phyloP scores from a whole-genome alignment of 345 rosid species.

The Citrus cavaleriei region DNA sequence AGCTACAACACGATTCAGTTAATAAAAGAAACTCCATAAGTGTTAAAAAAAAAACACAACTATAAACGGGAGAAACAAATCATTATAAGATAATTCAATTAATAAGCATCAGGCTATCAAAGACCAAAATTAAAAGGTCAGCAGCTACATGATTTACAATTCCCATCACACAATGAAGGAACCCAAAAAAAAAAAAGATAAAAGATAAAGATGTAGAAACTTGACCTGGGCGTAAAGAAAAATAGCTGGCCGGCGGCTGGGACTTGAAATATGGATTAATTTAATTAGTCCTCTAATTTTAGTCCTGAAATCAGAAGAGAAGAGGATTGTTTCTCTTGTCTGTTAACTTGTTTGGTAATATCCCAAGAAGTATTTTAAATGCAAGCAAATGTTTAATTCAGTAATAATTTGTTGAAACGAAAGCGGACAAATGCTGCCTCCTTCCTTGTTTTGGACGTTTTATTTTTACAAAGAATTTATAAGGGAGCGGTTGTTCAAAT shows the following conservation, averaged over 20 bases:
- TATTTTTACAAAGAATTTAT: neutral
- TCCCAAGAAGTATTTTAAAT: constrained; percentile 9
- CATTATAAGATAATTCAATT: neutral
- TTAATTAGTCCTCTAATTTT: neutral
- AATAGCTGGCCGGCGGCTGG: too few relatives aligned
- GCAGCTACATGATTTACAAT: neutral
- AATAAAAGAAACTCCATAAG: too few relatives aligned
- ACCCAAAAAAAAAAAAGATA: neutral
- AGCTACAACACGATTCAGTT: constrained; percentile 1
- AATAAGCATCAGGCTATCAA: neutral
- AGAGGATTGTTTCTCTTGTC: neutral
- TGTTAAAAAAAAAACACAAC: neutral
- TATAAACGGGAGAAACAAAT: neutral
- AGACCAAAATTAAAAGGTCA: neutral
- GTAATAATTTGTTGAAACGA: neutral
- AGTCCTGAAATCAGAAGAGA: neutral
- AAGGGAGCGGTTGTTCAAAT: neutral
- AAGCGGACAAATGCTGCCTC: neutral
- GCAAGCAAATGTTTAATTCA: constrained; percentile 13
- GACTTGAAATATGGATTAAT: neutral
- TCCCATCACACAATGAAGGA: neutral
- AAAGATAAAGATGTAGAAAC: neutral
- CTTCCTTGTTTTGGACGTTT: too few relatives aligned
- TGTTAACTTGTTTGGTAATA: too few relatives aligned
- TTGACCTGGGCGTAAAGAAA: neutral